These are phyloP conservation scores for Toxoplasma gondii DNA, from an alignment of 169 alveolate genomes.

Conservation along the genomic window DNA sequence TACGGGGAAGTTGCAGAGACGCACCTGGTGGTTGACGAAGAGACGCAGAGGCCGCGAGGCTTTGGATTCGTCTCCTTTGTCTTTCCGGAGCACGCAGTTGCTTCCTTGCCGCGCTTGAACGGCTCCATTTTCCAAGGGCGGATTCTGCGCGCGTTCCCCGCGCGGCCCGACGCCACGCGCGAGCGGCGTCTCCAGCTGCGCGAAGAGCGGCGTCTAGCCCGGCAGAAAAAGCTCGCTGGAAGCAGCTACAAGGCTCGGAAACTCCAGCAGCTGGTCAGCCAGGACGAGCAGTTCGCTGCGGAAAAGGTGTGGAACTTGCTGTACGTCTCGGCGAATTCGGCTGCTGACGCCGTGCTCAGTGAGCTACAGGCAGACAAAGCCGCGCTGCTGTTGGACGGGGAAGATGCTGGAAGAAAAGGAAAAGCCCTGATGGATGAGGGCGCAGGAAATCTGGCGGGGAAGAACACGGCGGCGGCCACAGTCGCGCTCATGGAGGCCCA, in stretches of 20 bases:
- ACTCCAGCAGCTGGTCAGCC: conserved; percentile 82
- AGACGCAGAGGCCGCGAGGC: conserved; percentile 71
- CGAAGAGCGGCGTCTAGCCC: background rate
- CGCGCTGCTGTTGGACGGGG: conserved; percentile 84
- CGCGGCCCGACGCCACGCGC: conserved; percentile 34
- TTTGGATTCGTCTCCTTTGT: conserved; percentile 82
- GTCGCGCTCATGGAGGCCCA: conserved; percentile 89
- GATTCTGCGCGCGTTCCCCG: conserved; percentile 23
- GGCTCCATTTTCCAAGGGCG: conserved; percentile 58
- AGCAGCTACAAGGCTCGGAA: conserved; percentile 78
- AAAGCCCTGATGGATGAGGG: background rate
- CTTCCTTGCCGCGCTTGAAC: conserved; percentile 68
- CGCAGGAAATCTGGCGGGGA: background rate
- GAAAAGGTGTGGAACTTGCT: conserved; percentile 95
- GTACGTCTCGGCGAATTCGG: conserved; percentile 94
- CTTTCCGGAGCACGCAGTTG: conserved; percentile 80
- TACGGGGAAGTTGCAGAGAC: conserved; percentile 62
- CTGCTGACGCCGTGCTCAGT: conserved; percentile 87
- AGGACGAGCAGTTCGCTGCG: conserved; percentile 78
- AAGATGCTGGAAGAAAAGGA: conserved; percentile 63
- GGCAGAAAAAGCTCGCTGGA: conserved; percentile 18
- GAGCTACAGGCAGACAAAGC: conserved; percentile 84
- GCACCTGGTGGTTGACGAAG: conserved; percentile 40
- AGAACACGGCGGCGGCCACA: conserved; percentile 47
- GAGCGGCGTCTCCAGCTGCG: conserved; percentile 34